Evolutionary conservation across 306 rosid genomes (phyloP).

Genomic region (Canavalia gladiata): DNA sequence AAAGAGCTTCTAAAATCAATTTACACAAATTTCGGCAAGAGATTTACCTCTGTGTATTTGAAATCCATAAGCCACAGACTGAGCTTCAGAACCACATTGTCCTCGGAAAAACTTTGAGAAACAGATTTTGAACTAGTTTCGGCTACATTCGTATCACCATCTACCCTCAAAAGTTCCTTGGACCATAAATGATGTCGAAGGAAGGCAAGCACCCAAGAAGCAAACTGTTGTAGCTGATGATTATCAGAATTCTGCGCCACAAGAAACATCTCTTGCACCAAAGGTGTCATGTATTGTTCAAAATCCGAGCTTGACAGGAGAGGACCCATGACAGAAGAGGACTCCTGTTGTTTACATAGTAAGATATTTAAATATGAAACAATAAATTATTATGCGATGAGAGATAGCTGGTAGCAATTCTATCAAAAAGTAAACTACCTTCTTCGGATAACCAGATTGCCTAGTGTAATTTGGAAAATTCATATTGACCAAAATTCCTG

Average conservation of each 20-base stretch:
- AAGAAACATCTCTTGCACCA: slow-evolving; percentile 93
- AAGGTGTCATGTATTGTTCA: slow-evolving; percentile 74
- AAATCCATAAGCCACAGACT: slow-evolving; percentile 78
- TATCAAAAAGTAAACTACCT: slow-evolving; percentile 60
- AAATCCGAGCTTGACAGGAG: slow-evolving; percentile 68
- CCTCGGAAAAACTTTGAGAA: slow-evolving; percentile 75
- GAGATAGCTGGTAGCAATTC: slow-evolving; percentile 25
- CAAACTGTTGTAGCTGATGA: slow-evolving; percentile 79
- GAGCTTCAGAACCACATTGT: slow-evolving; percentile 73
- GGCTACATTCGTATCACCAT: slow-evolving; percentile 48
- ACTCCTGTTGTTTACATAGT: slow-evolving; percentile 61
- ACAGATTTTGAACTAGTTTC: slow-evolving; percentile 59
- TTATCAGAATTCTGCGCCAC: slow-evolving; percentile 88
- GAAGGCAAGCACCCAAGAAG: slow-evolving; percentile 87
- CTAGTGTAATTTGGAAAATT: slow-evolving; percentile 56
- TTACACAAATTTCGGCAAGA: slow-evolving; percentile 39
- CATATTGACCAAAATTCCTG: slow-evolving; percentile 67
- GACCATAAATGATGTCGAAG: slow-evolving; percentile 77
- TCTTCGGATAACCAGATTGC: slow-evolving; percentile 56
- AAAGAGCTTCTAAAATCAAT: neutral
- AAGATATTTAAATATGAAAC: slow-evolving; percentile 39
- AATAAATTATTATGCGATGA: neutral
- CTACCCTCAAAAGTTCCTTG: slow-evolving; percentile 60
- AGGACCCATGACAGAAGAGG: slow-evolving; percentile 69
- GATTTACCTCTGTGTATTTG: slow-evolving; percentile 66